Percentiles rank a stretch among this genome's conserved stretches.
These are phyloP conservation scores for Gypsophila paniculata DNA, from an alignment of 179 eudicot genomes.

Conservation along the genomic window DNA sequence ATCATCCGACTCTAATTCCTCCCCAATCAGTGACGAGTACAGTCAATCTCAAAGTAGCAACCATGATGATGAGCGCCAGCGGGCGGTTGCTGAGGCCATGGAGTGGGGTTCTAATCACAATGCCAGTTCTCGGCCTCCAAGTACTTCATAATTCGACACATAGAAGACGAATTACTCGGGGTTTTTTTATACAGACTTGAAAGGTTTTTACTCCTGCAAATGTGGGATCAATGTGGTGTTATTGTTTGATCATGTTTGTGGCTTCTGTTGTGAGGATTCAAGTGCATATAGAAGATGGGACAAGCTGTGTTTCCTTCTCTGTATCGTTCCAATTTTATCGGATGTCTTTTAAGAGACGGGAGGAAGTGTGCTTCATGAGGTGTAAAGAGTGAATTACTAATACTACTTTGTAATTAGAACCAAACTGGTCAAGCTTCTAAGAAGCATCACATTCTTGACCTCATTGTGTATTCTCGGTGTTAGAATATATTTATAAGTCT, in stretches of 20 bases:
- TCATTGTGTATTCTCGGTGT: no score
- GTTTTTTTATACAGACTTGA: not conserved
- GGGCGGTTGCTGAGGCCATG: constrained; percentile 62
- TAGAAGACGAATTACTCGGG: not conserved
- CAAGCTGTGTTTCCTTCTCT: not conserved
- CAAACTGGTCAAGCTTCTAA: constrained; percentile 12
- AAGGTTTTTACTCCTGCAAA: not conserved
- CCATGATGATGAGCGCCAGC: constrained; percentile 33
- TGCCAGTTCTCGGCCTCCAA: constrained; percentile 23
- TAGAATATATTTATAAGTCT: no score
- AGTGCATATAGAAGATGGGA: constrained; percentile 23
- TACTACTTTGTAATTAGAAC: constrained; percentile 1
- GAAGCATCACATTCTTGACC: not conserved
- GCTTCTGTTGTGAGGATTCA: constrained; percentile 14
- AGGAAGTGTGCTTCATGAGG: constrained; percentile 9
- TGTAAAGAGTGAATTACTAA: not conserved
- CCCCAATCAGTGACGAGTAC: constrained; percentile 22
- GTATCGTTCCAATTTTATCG: constrained; percentile 8
- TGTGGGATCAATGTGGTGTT: constrained; percentile 19
- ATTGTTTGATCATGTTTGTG: constrained; percentile 1
- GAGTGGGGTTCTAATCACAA: constrained; percentile 61
- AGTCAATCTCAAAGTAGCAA: constrained; percentile 17
- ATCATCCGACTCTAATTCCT: constrained; percentile 19
- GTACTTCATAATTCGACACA: constrained; percentile 24
- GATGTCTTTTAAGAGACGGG: not conserved